These are phyloP conservation scores for Solanum bulbocastanum DNA, from an alignment of 257 asterid species.

Conservation along the genomic window DNA sequence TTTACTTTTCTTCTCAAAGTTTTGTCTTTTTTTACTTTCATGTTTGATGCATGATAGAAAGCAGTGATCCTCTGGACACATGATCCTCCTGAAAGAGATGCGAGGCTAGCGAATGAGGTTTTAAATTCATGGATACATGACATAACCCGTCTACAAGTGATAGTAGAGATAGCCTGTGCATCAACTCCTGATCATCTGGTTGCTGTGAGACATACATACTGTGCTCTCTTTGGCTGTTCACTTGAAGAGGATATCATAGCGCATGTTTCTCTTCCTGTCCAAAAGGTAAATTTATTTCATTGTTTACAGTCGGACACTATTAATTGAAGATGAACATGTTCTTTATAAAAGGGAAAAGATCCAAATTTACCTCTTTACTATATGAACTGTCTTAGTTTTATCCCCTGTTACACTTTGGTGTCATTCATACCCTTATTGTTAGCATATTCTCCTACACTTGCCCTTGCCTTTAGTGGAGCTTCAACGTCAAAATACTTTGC, in stretches of 20 bases:
- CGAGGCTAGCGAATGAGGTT: slow-evolving; percentile 61
- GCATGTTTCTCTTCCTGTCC: slow-evolving; percentile 43
- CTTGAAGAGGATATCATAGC: slow-evolving; percentile 69
- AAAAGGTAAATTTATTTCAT: slow-evolving; percentile 31
- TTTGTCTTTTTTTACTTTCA: not conserved
- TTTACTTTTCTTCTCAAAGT: not conserved
- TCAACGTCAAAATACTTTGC: not conserved
- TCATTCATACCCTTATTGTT: not conserved
- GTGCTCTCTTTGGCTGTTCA: slow-evolving; percentile 43
- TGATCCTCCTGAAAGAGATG: slow-evolving; percentile 76
- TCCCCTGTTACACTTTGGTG: slow-evolving; percentile 29
- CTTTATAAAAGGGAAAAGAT: slow-evolving; percentile 51
- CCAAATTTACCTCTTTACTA: slow-evolving; percentile 29
- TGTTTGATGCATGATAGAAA: slow-evolving; percentile 27
- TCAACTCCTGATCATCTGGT: slow-evolving; percentile 60
- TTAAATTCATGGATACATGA: slow-evolving; percentile 34
- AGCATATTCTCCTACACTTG: not conserved
- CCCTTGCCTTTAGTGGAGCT: not conserved
- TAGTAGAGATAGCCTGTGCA: slow-evolving; percentile 75
- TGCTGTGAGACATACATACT: slow-evolving; percentile 54
- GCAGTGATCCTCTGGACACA: slow-evolving; percentile 56
- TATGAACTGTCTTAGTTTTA: slow-evolving; percentile 21
- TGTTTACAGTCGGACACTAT: not conserved
- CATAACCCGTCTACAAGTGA: slow-evolving; percentile 28
- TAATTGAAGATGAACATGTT: not conserved